Base-by-base conservation (phyloP, 1,284 basidiomycete genomes). In the Peniophora sp. region DNA sequence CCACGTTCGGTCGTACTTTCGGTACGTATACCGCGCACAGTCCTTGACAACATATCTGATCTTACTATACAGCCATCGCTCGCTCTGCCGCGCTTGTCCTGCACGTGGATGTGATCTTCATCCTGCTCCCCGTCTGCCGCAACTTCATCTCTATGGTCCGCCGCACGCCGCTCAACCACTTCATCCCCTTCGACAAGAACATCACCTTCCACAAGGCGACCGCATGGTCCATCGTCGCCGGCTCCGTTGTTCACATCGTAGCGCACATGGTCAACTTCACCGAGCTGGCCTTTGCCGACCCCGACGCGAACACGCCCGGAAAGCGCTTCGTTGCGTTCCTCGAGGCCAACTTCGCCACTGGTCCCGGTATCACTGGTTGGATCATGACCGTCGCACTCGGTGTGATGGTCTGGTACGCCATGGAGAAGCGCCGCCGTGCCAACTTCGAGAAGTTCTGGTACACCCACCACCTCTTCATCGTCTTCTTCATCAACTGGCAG, bases 301-400 rank as follows among this genome's bases (percentile, higher is more conserved):
- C 78, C 0, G 63, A 72, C 51, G 76, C 80, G 12, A 73, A 63
- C 50, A 81, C 75, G 23, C 68, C 73, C 1, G 74, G 73, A 20
- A 67, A 83, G 52, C 74, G 76, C 14, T 55, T 92, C 50, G 63
- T 79, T 17, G 79, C 81, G 9, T 93, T 92, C 73, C 65, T 95
- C 42, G 60, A 64, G 5, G 79, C 80, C 54, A 92, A 92, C 69
- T 92, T 94, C 65, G 68, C 76, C 35, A 93, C 89, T 0, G 92
- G 91, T n/a, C 91, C 92, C 1, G 90, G 88, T 54, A 68, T 74
- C n/a, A 95, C 92, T 0, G 92, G 92, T 2, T 96, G 92, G 92
- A 79, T 93, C 60, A 95, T 96, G 92, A 83, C 79, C 12, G 70
- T 67, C 35, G 71, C 72, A 14, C 75, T 95, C 2, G 80, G 68